A percentile compares a stretch with the other conserved stretches of the same genome.
These are phyloP conservation scores for Colletotrichum chlorophyti DNA, from an alignment of 2,329 filamentous ascomycete species.

Conservation along the genomic window DNA sequence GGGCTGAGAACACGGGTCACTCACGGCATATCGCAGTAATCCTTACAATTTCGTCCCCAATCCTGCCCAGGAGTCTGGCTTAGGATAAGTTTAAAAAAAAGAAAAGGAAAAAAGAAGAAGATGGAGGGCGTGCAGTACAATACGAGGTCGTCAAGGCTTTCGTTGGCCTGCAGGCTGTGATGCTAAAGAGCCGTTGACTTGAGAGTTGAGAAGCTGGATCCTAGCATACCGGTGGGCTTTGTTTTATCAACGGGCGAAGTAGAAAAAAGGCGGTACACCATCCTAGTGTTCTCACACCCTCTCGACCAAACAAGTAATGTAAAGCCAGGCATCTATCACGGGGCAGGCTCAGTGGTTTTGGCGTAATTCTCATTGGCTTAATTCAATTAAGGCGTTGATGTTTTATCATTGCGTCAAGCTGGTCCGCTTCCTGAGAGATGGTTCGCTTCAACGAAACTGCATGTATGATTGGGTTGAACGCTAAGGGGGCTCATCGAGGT, in stretches of 20 bases:
- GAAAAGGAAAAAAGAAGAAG: too few relatives aligned
- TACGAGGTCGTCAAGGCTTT: neutral
- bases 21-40: too few relatives aligned
- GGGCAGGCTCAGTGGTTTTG: neutral
- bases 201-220: neutral
- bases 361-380: neutral
- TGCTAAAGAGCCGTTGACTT: neutral
- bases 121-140: neutral
- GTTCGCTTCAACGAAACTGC: too few relatives aligned
- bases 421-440: neutral
- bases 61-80: neutral
- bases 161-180: neutral
- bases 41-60: neutral
- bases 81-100: neutral
- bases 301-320: neutral
- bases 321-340: neutral
- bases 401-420: neutral
- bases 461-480: too few relatives aligned
- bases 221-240: neutral
- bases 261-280: neutral
- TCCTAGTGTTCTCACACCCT: neutral
- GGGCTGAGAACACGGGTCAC: neutral
- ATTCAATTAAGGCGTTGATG: neutral
- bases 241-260: constrained; percentile 1
- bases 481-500: too few relatives aligned